Evolutionary conservation across 345 rosid species (phyloP).

Genomic region (Trapa bicornis): DNA sequence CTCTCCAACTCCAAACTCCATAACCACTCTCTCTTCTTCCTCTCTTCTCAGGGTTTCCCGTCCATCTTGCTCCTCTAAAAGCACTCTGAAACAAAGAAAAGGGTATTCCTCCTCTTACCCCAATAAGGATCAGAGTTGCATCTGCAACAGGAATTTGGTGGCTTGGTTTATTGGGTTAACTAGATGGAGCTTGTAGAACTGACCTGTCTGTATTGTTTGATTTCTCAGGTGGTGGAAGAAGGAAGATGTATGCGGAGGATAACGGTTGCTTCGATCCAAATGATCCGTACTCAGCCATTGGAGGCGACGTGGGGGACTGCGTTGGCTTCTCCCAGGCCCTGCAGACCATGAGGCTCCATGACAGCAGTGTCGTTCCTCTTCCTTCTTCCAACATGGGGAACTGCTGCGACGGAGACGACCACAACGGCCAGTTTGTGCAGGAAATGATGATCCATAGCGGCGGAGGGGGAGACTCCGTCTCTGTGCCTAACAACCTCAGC

Average conservation of each 20-base stretch:
- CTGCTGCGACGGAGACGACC: neutral
- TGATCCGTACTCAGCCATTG: neutral
- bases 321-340: constrained; percentile 1
- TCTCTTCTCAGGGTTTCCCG: neutral
- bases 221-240: neutral
- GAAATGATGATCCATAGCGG: neutral
- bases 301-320: neutral
- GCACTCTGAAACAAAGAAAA: neutral
- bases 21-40: constrained; percentile 4
- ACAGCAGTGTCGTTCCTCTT: neutral
- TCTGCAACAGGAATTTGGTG: neutral
- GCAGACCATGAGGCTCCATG: neutral
- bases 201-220: neutral
- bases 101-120: neutral
- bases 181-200: neutral
- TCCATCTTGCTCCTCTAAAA: neutral
- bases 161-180: neutral
- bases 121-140: neutral
- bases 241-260: constrained; percentile 2
- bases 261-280: neutral
- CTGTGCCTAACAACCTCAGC: neutral
- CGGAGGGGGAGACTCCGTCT: neutral
- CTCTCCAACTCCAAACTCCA: constrained; percentile 2
- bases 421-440: neutral
- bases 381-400: neutral